Evolutionary conservation across 306 rosid species (phyloP), one percentile per base, ranked within the genome.

Genomic region (Trichosanthes cucumerina): DNA sequence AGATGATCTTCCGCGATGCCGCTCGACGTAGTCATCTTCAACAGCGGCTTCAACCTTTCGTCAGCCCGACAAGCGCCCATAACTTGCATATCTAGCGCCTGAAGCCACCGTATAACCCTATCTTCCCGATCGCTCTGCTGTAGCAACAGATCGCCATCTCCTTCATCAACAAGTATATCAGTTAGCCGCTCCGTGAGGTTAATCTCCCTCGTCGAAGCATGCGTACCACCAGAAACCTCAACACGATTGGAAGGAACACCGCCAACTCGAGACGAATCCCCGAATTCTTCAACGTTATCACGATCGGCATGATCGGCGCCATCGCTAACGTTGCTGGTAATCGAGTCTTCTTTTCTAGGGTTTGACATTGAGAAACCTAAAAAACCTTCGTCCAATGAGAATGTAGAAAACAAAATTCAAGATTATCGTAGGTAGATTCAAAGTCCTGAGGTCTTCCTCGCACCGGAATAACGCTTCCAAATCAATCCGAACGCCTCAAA

Each of bases 11-110:
- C 99, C 0, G 97, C 91, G n/a, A 90, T 77, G 74, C 92, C 96
- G 57, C 85, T 87, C 0, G 96, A 87, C 24, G 86, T 84, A 66
- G 81, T 87, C 86, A 85, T 87, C 92, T 96, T 96, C 87, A 96
- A 75, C 90, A 96, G 71, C 6, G 99, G 99, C 80, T 91, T 96
- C 84, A 96, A 46, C 84, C 97, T 83, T 90, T 92, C 98, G 43
- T 91, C 98, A 16, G 91, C 85, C 3, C 98, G 97, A 83, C 99
- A 96, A 11, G 99, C 99, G 3, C 99, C 98, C 86, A 89, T 82
- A 34, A 92, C 89, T 82, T 96, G 99, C 92, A 90, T 80, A 78
- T 96, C 97, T 31, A 96, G 91, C 79, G 98, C 99, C 87, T 90
- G 96, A 5, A 96, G 87, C 93, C 98, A 96, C 85, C 80, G 89